Conservation (phyloP, 108 stramenopile species). For the Tribonema minus region DNA sequence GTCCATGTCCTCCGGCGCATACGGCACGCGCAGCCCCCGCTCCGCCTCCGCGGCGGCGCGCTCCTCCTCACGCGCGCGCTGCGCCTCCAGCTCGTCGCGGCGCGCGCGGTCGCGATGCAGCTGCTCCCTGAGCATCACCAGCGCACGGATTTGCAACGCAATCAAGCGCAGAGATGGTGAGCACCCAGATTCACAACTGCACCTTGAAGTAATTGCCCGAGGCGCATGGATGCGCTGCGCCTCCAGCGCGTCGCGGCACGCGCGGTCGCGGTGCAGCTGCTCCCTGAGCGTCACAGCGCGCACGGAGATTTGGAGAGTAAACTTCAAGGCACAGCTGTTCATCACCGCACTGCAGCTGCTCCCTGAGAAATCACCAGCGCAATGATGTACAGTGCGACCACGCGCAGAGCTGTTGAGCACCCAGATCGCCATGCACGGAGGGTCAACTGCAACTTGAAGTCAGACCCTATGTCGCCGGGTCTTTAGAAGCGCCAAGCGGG, state of each 20-base stretch:
- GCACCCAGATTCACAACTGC: neutral
- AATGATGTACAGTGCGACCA: neutral
- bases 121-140: neutral
- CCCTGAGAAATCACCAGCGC: neutral
- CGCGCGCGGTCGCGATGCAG: neutral
- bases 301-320: too few species aligned
- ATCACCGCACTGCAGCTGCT: too few species aligned
- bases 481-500: too few species aligned
- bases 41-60: neutral
- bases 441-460: neutral
- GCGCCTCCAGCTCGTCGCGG: neutral
- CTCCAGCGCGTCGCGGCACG: neutral
- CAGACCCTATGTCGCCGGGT: neutral
- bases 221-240: neutral
- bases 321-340: too few species aligned
- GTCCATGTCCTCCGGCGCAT: neutral
- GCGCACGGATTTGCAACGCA: neutral
- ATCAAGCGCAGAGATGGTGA: neutral
- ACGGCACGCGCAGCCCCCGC: neutral
- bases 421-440: too few species aligned
- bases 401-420: neutral
- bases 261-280: neutral
- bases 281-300: neutral
- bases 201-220: neutral
- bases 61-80: neutral